Base-by-base conservation (phyloP, 139 green algal species). In the Chlamydomonas incerta region DNA sequence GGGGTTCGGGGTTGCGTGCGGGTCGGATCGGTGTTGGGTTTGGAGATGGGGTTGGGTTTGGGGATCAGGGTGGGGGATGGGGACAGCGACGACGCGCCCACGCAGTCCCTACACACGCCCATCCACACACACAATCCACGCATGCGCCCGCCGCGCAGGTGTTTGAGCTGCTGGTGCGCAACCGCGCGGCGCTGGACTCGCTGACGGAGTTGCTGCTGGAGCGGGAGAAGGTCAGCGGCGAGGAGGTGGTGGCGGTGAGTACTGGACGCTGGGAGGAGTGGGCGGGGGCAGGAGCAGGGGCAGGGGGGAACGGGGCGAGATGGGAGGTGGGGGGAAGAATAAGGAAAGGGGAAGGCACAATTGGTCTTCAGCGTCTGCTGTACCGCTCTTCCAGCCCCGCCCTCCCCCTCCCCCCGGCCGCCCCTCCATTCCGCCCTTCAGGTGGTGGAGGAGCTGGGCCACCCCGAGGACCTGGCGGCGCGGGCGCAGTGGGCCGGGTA, bases 161-260 rank as follows among this genome's bases (percentile, higher is more conserved):
- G 28, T 92, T 92, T 72, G 84, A 68, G 11, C 63, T 97, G 84
- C 83, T 98, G 60, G 1, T 33, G 23, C 87, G 95, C 66, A 94
- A 94, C 86, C 88, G 88, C 14, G 82, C 60, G 11, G 92, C 91
- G 8, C 86, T 97, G 20, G 92, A 97, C 63, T 70, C 62, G 31
- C 72, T 95, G 31, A 72, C 90, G 28, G 75, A 87, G 21, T 57
- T 28, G 13, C 83, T 95, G 69, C 68, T 93, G 37, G 47, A 77
- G 9, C 69, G 69, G 72, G 89, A 90, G 63, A 65, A 63, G 70
- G 29, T 93, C 60, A 50, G 47, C 11, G 60, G 71, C 29, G 47
- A 76, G n/a, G 50, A 88, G 74, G 29, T 74, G 4, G 62, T 69
- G 29, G 41, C 69, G 63, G 82, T 85, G 58, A 1, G 57, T 23